phyloP scores from a whole-genome alignment of 192 early-diverging fungal genomes.

The Coemansia sp. region DNA sequence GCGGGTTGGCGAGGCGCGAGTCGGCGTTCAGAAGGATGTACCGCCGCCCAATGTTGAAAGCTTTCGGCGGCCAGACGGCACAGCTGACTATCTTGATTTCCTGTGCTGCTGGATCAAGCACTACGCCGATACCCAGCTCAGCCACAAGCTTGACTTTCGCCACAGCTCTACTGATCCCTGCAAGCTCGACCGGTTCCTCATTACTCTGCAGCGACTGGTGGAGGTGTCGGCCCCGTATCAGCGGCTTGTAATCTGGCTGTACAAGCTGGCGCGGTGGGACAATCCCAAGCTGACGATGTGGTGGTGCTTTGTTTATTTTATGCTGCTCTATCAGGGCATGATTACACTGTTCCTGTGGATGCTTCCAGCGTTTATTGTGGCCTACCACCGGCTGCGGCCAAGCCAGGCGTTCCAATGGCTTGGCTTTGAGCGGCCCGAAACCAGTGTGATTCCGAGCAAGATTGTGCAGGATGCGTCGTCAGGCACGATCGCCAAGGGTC shows the following conservation, averaged over 20 bases:
- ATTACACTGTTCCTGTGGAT: conserved; percentile 34
- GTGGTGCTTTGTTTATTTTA: conserved; percentile 51
- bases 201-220: conserved; percentile 48
- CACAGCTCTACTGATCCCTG: conserved; percentile 48
- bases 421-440: conserved; percentile 49
- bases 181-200: conserved; percentile 46
- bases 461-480: conserved; percentile 43
- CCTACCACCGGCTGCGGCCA: conserved; percentile 51
- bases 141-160: conserved; percentile 49
- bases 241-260: conserved; percentile 50
- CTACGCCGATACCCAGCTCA: conserved; percentile 45
- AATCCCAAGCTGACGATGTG: conserved; percentile 36
- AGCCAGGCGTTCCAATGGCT: conserved; percentile 51
- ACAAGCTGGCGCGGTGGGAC: conserved; percentile 52
- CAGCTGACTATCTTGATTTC: conserved; percentile 33
- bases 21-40: conserved; percentile 42
- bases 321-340: conserved; percentile 43
- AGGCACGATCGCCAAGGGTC: conserved; percentile 46
- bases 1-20: conserved; percentile 43
- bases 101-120: conserved; percentile 29
- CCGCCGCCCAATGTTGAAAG: conserved; percentile 17
- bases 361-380: conserved; percentile 46
- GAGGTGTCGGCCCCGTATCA: conserved; percentile 53
- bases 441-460: conserved; percentile 50
- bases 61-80: conserved; percentile 36